Base-by-base conservation (phyloP, 2,329 filamentous ascomycete genomes). In the Exutisphaerella laricina region DNA sequence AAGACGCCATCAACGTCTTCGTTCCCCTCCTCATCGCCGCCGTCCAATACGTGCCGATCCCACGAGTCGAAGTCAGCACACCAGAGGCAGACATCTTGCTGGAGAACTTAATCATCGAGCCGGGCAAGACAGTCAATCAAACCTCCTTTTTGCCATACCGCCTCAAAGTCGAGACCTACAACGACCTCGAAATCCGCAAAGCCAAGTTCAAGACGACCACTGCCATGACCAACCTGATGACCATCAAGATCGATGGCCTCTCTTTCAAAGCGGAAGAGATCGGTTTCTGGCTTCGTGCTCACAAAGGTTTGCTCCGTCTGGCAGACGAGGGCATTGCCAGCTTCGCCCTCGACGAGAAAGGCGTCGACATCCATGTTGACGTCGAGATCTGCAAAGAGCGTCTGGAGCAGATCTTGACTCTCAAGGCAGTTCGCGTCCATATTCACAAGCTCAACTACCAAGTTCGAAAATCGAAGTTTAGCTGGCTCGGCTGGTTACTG, bases 81-180 rank as follows among this genome's bases (percentile, higher is more conserved):
- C 89, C 88, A 0, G 80, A 85, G 23, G 73, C 94, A 41, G 89
- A 96, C 56, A 75, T 97, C 4, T 70, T 97, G 1, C 70, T 97
- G 2, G 90, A 97, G 60, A 96, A 94, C 51, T 72, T 97, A 22
- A 84, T 97, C 46, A 74, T 97, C 22, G 87, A 96, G 59, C 90
- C 90, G 0, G 90, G 90, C 5, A 74, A 74, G 44, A 94, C 88
- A 0, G 74, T 94, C 56, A 90, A 95, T 62, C 71, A 83, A 49
- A 87, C 84, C 3, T 95, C 89, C 0, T 97, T 97, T 70, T 73
- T 97, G 1, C 90, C 90, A 0, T 90, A 88, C 67, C 80, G 81
- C 42, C 72, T 96, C 40, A 82, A 85, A 32, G 70, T 96, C 3
- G 82, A 88, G 50, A 90, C 86, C 0, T 83, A 84, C 64, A 96